phyloP scores from a whole-genome alignment of 306 rosid species.

The Begonia fuchsioides region DNA sequence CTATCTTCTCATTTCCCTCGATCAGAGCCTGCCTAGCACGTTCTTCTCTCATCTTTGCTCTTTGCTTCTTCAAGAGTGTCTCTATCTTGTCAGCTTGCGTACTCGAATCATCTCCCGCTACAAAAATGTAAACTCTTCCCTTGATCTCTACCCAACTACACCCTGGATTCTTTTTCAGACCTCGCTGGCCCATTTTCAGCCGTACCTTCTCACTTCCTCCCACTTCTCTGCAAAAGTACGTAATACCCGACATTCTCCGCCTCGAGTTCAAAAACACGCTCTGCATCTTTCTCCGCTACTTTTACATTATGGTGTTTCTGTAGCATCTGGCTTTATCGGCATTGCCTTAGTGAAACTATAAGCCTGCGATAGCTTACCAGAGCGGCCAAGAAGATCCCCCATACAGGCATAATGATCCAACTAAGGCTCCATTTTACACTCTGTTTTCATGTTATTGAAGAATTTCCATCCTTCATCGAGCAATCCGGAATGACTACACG shows the following conservation, averaged over 20 bases:
- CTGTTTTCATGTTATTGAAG: slow-evolving; percentile 32
- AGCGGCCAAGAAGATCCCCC: slow-evolving; percentile 68
- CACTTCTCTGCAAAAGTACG: slow-evolving; percentile 61
- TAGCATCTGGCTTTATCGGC: slow-evolving; percentile 57
- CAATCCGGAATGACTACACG: slow-evolving; percentile 63
- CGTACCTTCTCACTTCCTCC: slow-evolving; percentile 44
- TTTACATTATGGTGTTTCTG: slow-evolving; percentile 47
- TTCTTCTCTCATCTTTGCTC: slow-evolving; percentile 44
- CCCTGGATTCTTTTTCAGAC: slow-evolving; percentile 44
- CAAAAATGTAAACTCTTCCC: slow-evolving; percentile 37
- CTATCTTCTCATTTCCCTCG: slow-evolving; percentile 53
- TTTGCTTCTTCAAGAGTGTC: slow-evolving; percentile 24
- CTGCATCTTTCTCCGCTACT: slow-evolving; percentile 61
- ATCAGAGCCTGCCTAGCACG: slow-evolving; percentile 48
- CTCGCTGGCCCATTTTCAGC: slow-evolving; percentile 29
- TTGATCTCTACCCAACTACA: slow-evolving; percentile 57
- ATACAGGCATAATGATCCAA: slow-evolving; percentile 57
- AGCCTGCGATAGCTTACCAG: slow-evolving; percentile 42
- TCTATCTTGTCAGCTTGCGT: slow-evolving; percentile 42
- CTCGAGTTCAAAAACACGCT: slow-evolving; percentile 47
- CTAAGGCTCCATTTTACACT: slow-evolving; percentile 31
- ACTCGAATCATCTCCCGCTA: slow-evolving; percentile 41
- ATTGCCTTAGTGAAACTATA: slow-evolving; percentile 34
- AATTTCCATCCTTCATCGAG: slow-evolving; percentile 47
- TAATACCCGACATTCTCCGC: slow-evolving; percentile 63